Evolutionary conservation across 495 filamentous ascomycete species (phyloP), one percentile per base, ranked within the genome.

Genomic region (Penicillium dipodomyicola): DNA sequence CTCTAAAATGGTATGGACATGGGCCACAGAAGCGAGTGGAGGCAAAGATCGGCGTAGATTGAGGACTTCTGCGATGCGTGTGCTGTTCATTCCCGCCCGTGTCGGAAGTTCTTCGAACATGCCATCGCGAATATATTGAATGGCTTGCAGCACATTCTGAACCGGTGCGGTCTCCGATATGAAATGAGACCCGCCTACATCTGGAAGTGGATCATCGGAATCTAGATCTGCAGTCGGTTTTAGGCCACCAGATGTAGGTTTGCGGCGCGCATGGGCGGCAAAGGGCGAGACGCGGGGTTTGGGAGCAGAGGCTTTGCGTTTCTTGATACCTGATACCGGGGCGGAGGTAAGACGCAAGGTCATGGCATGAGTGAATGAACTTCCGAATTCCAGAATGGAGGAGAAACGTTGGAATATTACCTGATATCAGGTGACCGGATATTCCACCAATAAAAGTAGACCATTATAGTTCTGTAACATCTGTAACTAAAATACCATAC

Each of bases 21-120:
- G 89, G 23, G 86, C 79, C 6, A 88, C 75, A 0, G 84, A 89
- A 17, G 86, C 86, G 20, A 90, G 76, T 0, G 85, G 85, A 30
- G 91, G 91, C 30, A 95, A 67, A 12, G 74, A 77, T 23, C 72
- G 73, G 20, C 89, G 82, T 62, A 84, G 82, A 58, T 87, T 87
- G 45, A 93, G 76, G 2, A 89, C 77, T 61, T 91, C 82, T 11
- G 87, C 81, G 25, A 89, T 87, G 14, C 85, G 81, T 1, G 79
- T 84, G 37, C 85, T 88, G 63, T 86, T 87, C 85, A 94, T 90
- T 11, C 89, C 90, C 1, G 84, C 75, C 7, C 77, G 76, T 20
- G 82, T 74, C 6, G 90, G 89, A 3, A 94, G 72, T 8, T 79
- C 76, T 43, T 82, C 80, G 67, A 92, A 96, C 82, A 89, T 91